Evolutionary conservation across 1,284 basidiomycete species (phyloP).

Genomic region (Neonothopanus nambi): DNA sequence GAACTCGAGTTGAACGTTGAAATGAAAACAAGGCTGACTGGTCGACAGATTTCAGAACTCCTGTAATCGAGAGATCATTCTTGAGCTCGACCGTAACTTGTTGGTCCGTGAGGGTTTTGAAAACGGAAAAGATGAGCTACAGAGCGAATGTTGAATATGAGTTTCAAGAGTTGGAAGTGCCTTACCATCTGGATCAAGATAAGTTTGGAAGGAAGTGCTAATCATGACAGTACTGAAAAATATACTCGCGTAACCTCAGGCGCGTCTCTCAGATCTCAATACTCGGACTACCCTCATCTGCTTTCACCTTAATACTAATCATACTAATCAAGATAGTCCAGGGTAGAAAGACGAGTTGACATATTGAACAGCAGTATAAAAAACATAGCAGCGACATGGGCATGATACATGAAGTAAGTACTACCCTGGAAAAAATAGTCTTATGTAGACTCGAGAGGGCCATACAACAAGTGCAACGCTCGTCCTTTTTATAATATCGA

Average conservation of each 20-base stretch:
- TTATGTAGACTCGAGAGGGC: constrained; percentile 5
- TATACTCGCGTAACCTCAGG: no score
- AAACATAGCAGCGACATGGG: constrained; percentile 7
- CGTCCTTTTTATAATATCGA: constrained; percentile 8
- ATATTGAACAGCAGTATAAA: constrained; percentile 1
- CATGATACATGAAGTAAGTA: constrained; percentile 10
- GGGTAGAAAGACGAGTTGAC: constrained; percentile 1
- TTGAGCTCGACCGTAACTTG: constrained; percentile 98
- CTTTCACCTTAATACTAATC: no score
- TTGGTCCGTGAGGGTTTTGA: constrained; percentile 99
- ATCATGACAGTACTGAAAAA: background rate
- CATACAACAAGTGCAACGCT: constrained; percentile 7
- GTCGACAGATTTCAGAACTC: constrained; percentile 96
- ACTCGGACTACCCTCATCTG: no score
- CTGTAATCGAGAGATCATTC: constrained; percentile 97
- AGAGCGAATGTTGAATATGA: constrained; percentile 12
- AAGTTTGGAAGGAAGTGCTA: background rate
- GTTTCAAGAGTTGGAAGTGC: constrained; percentile 7
- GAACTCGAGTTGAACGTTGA: constrained; percentile 2
- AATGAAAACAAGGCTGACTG: constrained; percentile 67
- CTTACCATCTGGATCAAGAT: background rate
- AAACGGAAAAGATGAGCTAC: constrained; percentile 95
- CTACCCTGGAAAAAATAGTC: background rate
- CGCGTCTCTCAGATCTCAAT: no score
- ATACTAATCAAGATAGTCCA: no score